Percentiles rank a stretch among this genome's conserved stretches.
Evolutionary conservation across 2,329 filamentous ascomycete species (phyloP).

Genomic region (Ophiostoma tasmaniense): DNA sequence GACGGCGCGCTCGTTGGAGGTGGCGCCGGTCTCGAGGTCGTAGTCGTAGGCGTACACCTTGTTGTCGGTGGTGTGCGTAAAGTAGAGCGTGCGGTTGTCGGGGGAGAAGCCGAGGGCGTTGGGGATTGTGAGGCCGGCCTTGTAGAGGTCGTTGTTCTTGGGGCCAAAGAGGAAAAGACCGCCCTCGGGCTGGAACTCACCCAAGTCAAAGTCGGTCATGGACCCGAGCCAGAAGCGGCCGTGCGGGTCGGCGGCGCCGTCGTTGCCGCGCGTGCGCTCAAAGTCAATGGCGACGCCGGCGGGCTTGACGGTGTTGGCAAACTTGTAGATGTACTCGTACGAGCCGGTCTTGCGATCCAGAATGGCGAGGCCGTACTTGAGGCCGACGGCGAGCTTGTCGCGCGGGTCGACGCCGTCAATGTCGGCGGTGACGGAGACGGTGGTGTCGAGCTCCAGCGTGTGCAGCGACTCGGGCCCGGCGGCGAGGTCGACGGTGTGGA

Average conservation of each 20-base stretch:
- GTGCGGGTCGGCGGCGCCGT: slow-evolving; percentile 70
- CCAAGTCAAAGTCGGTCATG: slow-evolving; percentile 66
- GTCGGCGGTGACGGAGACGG: slow-evolving; percentile 64
- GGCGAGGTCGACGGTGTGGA: slow-evolving; percentile 62
- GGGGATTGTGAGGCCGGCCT: slow-evolving; percentile 61
- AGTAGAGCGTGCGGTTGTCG: slow-evolving; percentile 66
- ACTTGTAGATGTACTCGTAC: slow-evolving; percentile 46
- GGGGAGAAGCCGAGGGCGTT: slow-evolving; percentile 78
- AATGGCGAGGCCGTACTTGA: slow-evolving; percentile 75
- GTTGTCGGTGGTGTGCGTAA: slow-evolving; percentile 66
- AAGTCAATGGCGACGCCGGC: slow-evolving; percentile 28
- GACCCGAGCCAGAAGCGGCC: slow-evolving; percentile 78
- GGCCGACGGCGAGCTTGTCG: slow-evolving; percentile 64
- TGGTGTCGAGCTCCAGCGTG: slow-evolving; percentile 48
- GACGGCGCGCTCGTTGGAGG: slow-evolving; percentile 62
- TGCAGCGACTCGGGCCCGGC: slow-evolving; percentile 55
- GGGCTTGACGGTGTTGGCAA: slow-evolving; percentile 29
- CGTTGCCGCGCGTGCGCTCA: slow-evolving; percentile 61
- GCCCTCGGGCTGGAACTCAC: slow-evolving; percentile 52
- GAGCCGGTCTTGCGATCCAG: slow-evolving; percentile 54
- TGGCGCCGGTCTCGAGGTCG: slow-evolving; percentile 50
- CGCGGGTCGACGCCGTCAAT: slow-evolving; percentile 56
- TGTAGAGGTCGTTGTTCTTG: not conserved
- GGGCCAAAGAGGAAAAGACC: slow-evolving; percentile 4
- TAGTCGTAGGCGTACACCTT: slow-evolving; percentile 72